Conservation (phyloP, 179 eudicot species). For the Heliamphora pulchella region DNA sequence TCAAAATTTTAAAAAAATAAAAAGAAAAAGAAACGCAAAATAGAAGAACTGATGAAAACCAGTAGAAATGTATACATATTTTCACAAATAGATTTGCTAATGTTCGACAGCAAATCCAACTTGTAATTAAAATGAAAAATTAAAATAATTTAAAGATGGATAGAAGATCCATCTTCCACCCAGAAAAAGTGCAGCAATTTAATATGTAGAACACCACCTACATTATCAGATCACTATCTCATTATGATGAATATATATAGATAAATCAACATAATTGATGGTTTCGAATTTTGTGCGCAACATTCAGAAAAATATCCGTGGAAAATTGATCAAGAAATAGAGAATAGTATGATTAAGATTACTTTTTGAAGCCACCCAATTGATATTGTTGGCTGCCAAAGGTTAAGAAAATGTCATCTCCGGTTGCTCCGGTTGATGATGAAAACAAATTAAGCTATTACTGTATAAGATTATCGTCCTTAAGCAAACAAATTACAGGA, state of each 20-base stretch:
- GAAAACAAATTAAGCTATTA: slow-evolving; percentile 35
- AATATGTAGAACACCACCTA: too few species aligned
- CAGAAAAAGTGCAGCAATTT: too few species aligned
- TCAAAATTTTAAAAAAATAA: too few species aligned
- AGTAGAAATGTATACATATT: too few species aligned
- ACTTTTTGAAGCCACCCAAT: slow-evolving; percentile 55
- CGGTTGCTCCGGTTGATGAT: slow-evolving; percentile 30
- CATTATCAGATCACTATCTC: not conserved
- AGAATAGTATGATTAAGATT: slow-evolving; percentile 17
- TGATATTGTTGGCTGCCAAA: slow-evolving; percentile 42
- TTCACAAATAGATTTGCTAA: too few species aligned
- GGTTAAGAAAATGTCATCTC: slow-evolving; percentile 61
- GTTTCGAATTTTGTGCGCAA: not conserved
- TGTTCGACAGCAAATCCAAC: too few species aligned
- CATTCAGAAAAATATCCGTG: not conserved
- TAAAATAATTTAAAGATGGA: too few species aligned
- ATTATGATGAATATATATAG: not conserved
- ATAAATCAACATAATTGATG: not conserved
- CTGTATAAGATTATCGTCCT: not conserved
- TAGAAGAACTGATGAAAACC: too few species aligned
- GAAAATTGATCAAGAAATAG: slow-evolving; percentile 10
- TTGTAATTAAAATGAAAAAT: too few species aligned
- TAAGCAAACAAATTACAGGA: too few species aligned
- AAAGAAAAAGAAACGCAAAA: too few species aligned
- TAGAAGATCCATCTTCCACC: too few species aligned